phyloP scores from a whole-genome alignment of 2,329 filamentous ascomycete species.

The Exophiala oligosperma region DNA sequence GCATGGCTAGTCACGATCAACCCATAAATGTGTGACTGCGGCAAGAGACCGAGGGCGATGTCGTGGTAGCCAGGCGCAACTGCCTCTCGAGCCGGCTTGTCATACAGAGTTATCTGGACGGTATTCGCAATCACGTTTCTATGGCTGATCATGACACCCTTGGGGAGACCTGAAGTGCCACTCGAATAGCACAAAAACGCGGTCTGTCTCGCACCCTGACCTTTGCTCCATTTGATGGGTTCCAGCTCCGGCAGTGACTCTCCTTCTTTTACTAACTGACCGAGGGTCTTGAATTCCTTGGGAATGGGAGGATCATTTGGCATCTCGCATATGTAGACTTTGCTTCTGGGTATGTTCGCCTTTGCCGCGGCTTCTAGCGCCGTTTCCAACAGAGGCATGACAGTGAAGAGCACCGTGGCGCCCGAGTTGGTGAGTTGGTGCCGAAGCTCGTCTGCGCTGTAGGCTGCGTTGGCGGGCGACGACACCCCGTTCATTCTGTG shows the following conservation, averaged over 20 bases:
- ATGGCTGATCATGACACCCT: slow-evolving; percentile 83
- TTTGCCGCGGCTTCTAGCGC: slow-evolving; percentile 65
- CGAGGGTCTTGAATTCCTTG: slow-evolving; percentile 59
- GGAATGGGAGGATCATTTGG: slow-evolving; percentile 43
- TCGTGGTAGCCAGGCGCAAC: slow-evolving; percentile 50
- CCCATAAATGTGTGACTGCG: slow-evolving; percentile 80
- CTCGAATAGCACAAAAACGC: slow-evolving; percentile 80
- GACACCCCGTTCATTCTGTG: slow-evolving; percentile 74
- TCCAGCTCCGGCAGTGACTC: slow-evolving; percentile 41
- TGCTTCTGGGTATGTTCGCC: slow-evolving; percentile 61
- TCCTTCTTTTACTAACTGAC: slow-evolving; percentile 66
- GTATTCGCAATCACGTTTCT: slow-evolving; percentile 76
- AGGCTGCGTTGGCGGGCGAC: slow-evolving; percentile 73
- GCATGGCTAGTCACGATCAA: slow-evolving; percentile 69
- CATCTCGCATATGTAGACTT: slow-evolving; percentile 69
- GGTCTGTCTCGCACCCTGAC: slow-evolving; percentile 57
- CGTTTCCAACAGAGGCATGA: slow-evolving; percentile 63
- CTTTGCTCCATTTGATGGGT: slow-evolving; percentile 41
- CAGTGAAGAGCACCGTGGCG: slow-evolving; percentile 71
- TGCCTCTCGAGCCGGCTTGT: slow-evolving; percentile 45
- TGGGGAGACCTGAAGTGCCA: slow-evolving; percentile 78
- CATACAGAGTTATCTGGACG: slow-evolving; percentile 60
- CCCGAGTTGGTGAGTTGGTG: slow-evolving; percentile 70
- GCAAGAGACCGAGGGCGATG: slow-evolving; percentile 67
- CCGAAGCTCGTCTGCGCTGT: slow-evolving; percentile 67